A percentile compares a stretch with the other conserved stretches of the same genome.
phyloP scores from a whole-genome alignment of 768 basidiomycete genomes.

The Tylopilus balloui region DNA sequence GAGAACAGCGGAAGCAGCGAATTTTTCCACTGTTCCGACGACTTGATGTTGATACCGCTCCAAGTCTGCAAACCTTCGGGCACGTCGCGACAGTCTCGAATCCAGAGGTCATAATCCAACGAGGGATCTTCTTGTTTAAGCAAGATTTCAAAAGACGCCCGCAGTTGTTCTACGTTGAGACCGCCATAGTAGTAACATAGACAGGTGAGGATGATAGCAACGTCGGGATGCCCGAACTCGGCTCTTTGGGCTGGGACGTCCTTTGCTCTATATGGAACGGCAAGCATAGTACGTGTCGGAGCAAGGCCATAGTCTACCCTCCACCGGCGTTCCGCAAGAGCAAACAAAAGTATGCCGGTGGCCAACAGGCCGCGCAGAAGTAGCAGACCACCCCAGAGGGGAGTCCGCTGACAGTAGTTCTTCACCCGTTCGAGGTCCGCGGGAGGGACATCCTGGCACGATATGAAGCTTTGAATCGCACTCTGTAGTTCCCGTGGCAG shows the following conservation, averaged over 20 bases:
- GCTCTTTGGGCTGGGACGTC: conserved; percentile 35
- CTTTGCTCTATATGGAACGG: conserved; percentile 38
- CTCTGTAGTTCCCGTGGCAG: no score
- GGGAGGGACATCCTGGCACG: no score
- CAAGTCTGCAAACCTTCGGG: no score
- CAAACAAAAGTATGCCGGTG: no score
- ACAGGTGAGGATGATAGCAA: conserved; percentile 34
- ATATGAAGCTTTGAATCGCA: conserved; percentile 23
- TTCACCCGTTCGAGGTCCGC: conserved; percentile 5
- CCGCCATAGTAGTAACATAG: conserved; percentile 37
- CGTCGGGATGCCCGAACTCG: conserved; percentile 39
- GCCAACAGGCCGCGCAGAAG: no score
- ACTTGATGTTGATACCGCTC: no score
- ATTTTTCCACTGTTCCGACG: no score
- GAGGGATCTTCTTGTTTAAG: conserved; percentile 2
- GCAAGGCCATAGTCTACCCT: conserved; percentile 38
- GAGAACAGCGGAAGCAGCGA: no score
- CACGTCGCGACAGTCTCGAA: no score
- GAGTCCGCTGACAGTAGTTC: not conserved
- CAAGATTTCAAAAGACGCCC: no score
- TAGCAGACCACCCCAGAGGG: no score
- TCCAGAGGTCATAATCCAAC: no score
- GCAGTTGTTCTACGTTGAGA: conserved; percentile 10
- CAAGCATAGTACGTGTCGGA: conserved; percentile 30
- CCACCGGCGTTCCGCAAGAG: conserved; percentile 22